Evolutionary conservation across 1,139 yeast species (phyloP), one percentile per base, ranked within the genome.

Genomic region (Nadsonia commutata): DNA sequence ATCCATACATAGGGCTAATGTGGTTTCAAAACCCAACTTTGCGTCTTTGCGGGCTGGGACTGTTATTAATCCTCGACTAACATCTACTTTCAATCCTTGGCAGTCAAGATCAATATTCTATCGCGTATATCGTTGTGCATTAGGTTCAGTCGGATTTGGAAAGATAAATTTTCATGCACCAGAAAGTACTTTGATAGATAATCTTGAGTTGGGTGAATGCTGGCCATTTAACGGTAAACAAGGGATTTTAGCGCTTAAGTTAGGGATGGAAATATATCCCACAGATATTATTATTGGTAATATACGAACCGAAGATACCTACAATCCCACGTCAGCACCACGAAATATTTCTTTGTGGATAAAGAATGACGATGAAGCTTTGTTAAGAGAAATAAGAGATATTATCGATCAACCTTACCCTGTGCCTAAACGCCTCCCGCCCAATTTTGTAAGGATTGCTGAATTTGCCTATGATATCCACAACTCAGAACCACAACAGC

Each of bases 171-270:
- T 55, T 9, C 46, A 55, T 36, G 49, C 52, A 5, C 57, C 61
- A 8, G 54, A 50, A 27, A 52, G 49, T 27, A 62, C 61, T 2
- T 50, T 62, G 13, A 46, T 48, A 20, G 50, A 56, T 2, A 54
- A 52, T 2, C 46, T 48, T 18, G 48, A 52, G 13, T 50, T 53
- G 2, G 66, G 65, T 4, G 51, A 51, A 40, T 63, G 66, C 47
- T 63, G 67, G 67, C 59, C 66, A 20, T 55, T 63, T 42, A 50
- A 55, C 9, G 65, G 66, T 1, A 42, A 46, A 2, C 36, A 44
- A 13, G 66, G 65, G 9, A 50, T 45, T 7, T 48, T 63, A 31
- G 65, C 56, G 0, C 48, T 63, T 18, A 41, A 47, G 8, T 48
- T 63, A 31, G 56, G 62, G 2, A 48, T 51, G 5, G 48, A 48